Evolutionary conservation across 163 green algal genomes (phyloP).

Genomic region (Picocystis sp.): DNA sequence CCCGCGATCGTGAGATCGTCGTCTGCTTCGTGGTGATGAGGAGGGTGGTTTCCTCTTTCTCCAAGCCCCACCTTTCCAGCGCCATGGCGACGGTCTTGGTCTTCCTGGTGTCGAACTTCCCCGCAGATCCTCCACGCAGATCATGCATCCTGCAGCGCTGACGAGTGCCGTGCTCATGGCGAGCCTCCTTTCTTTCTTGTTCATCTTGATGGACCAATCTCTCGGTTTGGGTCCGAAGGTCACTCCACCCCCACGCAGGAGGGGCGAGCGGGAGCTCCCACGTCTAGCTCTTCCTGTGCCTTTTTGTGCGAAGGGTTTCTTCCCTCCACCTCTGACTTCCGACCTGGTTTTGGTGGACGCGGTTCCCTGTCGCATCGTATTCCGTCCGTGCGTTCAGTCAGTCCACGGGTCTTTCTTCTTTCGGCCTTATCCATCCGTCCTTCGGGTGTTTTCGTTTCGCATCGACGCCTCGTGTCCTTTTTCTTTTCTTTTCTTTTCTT

Average conservation of each 20-base stretch:
- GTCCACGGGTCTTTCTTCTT: too few relatives aligned
- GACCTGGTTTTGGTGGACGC: slow-evolving; percentile 77
- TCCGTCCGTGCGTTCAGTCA: background rate
- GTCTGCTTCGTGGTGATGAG: slow-evolving; percentile 51
- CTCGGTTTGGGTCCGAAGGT: slow-evolving; percentile 85
- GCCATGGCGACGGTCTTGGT: slow-evolving; percentile 57
- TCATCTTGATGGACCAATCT: slow-evolving; percentile 96
- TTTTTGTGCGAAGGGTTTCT: slow-evolving; percentile 97
- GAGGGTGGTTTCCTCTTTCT: slow-evolving; percentile 41
- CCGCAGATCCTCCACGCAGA: slow-evolving; percentile 56
- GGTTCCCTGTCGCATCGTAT: slow-evolving; percentile 46
- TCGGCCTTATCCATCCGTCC: too few relatives aligned
- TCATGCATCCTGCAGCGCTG: slow-evolving; percentile 60
- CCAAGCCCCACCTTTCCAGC: slow-evolving; percentile 36
- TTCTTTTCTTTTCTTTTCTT: background rate
- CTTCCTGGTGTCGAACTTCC: slow-evolving; percentile 35
- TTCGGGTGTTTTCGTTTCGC: background rate
- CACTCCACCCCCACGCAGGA: slow-evolving; percentile 77
- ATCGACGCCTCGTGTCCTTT: too few relatives aligned
- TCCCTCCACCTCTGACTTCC: slow-evolving; percentile 89
- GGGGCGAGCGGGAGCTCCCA: slow-evolving; percentile 60
- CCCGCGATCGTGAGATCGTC: slow-evolving; percentile 38
- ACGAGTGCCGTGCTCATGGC: slow-evolving; percentile 83
- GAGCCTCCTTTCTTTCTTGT: slow-evolving; percentile 93
- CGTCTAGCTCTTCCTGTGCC: slow-evolving; percentile 75